phyloP scores from a whole-genome alignment of 768 basidiomycete species.

The Lactarius sp. region DNA sequence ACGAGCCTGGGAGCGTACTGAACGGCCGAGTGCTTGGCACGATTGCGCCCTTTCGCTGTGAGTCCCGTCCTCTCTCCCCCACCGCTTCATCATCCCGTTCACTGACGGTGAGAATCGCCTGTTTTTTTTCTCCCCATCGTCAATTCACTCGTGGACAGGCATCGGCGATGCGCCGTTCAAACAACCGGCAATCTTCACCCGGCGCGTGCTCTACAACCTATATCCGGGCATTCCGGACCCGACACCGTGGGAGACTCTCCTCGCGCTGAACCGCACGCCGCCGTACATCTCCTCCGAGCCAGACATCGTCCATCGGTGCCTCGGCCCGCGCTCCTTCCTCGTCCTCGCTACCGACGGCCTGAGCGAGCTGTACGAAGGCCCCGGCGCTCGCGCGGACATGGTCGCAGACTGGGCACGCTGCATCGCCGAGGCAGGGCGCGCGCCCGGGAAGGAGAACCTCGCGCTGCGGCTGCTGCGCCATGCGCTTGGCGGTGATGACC shows the following conservation, averaged over 20 bases:
- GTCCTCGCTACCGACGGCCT: constrained; percentile 47
- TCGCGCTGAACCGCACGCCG: constrained; percentile 40
- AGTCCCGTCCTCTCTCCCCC: constrained; percentile 28
- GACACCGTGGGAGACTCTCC: constrained; percentile 29
- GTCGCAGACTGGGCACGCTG: constrained; percentile 37
- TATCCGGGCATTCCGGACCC: constrained; percentile 34
- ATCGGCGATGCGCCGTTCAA: constrained; percentile 39
- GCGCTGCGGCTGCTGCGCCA: constrained; percentile 41
- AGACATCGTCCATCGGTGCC: constrained; percentile 37
- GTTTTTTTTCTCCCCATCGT: background rate
- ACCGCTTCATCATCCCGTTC: background rate
- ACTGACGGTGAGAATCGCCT: background rate
- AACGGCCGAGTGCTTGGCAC: constrained; percentile 70
- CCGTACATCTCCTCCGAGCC: constrained; percentile 42
- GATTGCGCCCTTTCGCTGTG: constrained; percentile 74
- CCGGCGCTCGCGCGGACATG: constrained; percentile 29
- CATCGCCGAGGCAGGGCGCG: constrained; percentile 27
- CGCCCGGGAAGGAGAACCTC: constrained; percentile 31
- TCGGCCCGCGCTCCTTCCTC: constrained; percentile 32
- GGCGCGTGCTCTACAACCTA: constrained; percentile 34
- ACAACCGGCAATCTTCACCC: constrained; percentile 34
- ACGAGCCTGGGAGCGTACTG: constrained; percentile 62
- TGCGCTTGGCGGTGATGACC: constrained; percentile 41
- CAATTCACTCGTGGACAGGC: constrained; percentile 17
- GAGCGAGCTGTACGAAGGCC: constrained; percentile 37